phyloP scores from a whole-genome alignment of 2,329 filamentous ascomycete genomes.

The Talaromyces sp. region DNA sequence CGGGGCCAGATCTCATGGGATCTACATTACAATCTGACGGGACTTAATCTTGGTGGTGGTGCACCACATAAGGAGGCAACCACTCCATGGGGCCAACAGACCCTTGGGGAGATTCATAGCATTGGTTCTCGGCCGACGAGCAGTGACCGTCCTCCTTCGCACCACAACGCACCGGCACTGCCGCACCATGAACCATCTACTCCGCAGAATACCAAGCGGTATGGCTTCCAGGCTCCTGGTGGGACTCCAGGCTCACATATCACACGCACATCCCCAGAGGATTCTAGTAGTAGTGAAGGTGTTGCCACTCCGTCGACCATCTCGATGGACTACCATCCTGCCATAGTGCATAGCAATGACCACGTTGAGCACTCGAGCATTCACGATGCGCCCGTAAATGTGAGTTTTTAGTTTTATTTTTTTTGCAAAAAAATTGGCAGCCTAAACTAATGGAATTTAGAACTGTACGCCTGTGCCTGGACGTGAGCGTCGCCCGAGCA shows the following conservation, averaged over 20 bases:
- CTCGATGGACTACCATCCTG: slow-evolving; percentile 45
- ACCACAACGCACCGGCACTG: background rate
- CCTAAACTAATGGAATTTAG: slow-evolving; percentile 15
- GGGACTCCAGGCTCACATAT: slow-evolving; percentile 25
- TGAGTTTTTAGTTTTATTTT: slow-evolving; percentile 23
- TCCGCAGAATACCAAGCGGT: slow-evolving; percentile 25
- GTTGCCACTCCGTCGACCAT: slow-evolving; percentile 45
- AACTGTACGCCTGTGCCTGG: slow-evolving; percentile 28
- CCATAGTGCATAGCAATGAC: slow-evolving; percentile 46
- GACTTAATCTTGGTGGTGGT: slow-evolving; percentile 38
- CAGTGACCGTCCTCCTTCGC: slow-evolving; percentile 6
- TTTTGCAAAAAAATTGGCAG: background rate
- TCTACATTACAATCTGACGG: slow-evolving; percentile 41
- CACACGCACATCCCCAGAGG: slow-evolving; percentile 42
- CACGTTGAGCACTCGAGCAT: slow-evolving; percentile 38
- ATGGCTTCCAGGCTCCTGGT: slow-evolving; percentile 30
- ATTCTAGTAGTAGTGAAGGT: slow-evolving; percentile 47
- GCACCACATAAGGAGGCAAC: slow-evolving; percentile 30
- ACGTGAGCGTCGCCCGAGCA: slow-evolving; percentile 21
- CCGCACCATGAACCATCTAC: slow-evolving; percentile 15
- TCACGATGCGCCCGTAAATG: slow-evolving; percentile 20
- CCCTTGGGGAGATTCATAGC: slow-evolving; percentile 37
- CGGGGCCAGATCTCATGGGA: slow-evolving; percentile 47
- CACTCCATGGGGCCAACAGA: slow-evolving; percentile 40
- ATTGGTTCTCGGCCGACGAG: slow-evolving; percentile 30